These are phyloP conservation scores for Lactuca sativa DNA, from an alignment of 129 eudicot species.

Conservation along the genomic window DNA sequence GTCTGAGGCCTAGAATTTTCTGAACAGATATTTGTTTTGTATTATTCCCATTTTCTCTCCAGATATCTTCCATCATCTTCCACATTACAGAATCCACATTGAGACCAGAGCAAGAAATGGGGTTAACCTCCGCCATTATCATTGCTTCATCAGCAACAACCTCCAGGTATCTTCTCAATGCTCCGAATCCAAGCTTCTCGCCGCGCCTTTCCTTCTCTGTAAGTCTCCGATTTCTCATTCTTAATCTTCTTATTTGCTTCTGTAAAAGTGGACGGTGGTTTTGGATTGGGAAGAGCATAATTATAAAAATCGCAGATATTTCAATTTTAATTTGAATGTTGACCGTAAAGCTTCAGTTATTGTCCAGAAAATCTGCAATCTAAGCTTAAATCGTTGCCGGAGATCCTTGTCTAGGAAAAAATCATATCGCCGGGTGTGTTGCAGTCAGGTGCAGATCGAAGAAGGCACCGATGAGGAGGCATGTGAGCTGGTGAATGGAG, in stretches of 20 bases:
- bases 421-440: conserved; percentile 14
- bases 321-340: conserved; percentile 31
- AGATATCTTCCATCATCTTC: conserved; percentile 28
- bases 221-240: conserved; percentile 28
- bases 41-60: not conserved
- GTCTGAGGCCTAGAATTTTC: conserved; percentile 37
- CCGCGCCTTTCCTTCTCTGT: conserved; percentile 23
- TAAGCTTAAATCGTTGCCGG: conserved; percentile 17
- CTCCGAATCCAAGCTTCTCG: conserved; percentile 21
- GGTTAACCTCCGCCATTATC: conserved; percentile 28
- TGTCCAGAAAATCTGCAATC: conserved; percentile 60
- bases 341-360: conserved; percentile 68
- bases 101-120: conserved; percentile 17
- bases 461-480: conserved; percentile 61
- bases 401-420: conserved; percentile 24
- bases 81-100: conserved; percentile 10
- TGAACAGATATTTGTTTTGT: conserved; percentile 21
- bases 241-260: not conserved
- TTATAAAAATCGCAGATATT: not conserved
- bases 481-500: conserved; percentile 83
- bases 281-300: not conserved
- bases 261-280: not conserved
- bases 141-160: conserved; percentile 28
- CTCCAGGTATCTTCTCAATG: conserved; percentile 20
- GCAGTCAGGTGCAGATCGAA: conserved; percentile 54